phyloP scores from a whole-genome alignment of 495 filamentous ascomycete species.

The Tuber brumale region DNA sequence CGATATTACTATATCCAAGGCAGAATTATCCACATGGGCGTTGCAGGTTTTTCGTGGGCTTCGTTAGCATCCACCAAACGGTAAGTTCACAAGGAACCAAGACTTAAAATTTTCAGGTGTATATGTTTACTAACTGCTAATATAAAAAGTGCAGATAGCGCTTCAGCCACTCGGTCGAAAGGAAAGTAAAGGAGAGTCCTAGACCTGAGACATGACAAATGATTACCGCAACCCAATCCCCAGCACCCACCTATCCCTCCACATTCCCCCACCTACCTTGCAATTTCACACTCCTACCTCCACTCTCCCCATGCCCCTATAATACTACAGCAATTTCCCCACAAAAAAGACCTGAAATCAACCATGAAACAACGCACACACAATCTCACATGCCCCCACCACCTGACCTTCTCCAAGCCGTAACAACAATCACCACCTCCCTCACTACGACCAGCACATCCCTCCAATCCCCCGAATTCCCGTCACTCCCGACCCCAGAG shows the following conservation, averaged over 20 bases:
- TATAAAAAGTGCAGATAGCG: no score
- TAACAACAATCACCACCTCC: slow-evolving; percentile 54
- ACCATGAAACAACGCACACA: not conserved
- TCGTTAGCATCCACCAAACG: no score
- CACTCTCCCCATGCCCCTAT: not conserved
- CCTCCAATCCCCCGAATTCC: slow-evolving; percentile 59
- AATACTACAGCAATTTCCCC: not conserved
- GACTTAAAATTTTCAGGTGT: no score
- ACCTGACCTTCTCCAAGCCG: slow-evolving; percentile 53
- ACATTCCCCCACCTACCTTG: not conserved
- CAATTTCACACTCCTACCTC: not conserved
- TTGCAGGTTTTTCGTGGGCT: no score
- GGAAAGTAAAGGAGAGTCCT: not conserved
- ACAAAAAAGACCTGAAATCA: not conserved
- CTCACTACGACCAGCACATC: slow-evolving; percentile 56
- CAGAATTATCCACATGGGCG: no score
- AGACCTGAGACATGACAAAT: not conserved
- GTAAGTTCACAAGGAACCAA: no score
- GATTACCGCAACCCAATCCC: not conserved
- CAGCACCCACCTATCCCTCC: not conserved
- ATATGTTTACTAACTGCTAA: no score
- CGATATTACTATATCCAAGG: no score
- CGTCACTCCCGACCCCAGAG: slow-evolving; percentile 54
- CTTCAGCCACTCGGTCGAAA: not conserved
- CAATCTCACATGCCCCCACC: slow-evolving; percentile 42